Base-by-base conservation (phyloP, 202 grass and related monocot species). In the Cymbopogon flexuosus region DNA sequence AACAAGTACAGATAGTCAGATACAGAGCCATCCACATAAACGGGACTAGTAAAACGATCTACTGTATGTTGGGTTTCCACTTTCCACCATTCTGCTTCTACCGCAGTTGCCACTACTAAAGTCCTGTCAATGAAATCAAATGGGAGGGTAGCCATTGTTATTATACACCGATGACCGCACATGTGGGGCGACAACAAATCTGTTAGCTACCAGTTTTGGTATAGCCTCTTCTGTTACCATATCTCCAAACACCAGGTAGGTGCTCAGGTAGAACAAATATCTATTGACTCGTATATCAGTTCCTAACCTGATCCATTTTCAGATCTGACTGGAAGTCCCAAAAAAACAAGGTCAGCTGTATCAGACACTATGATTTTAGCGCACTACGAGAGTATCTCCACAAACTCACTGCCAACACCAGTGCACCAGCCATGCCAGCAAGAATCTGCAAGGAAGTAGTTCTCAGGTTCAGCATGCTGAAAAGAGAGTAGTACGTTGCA, bases 381-480 rank as follows among this genome's bases (percentile, higher is more conserved):
- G 88, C 7, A 54, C 80, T 89, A 23, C 96, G 89, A 33, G 92
- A 92, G 52, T 93, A 99, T 90, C 96, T 95, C 96, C 92, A 95
- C 65, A 99, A 77, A 87, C 79, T 99, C 70, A 93, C 52, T 14
- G 86, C 90, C 84, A 99, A 73, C 35, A 99, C 90, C 30, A 99
- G 65, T 52, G 90, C 77, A 37, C 90, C 90, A n/a, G 92, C 96
- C n/a, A 88, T 90, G 76, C 86, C 88, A 63, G 66, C 87, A 84
- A 99, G 88, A 83, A 99, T 90, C 96, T 99, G 88, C 79, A 90
- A 88, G 68, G 24, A 68, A 63, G 46, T 15, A 75, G 22, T 87
- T 62, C 14, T n/a, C 65, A 57, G 56, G 54, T n/a, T 81, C 54
- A 67, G 76, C 73, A 62, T 54, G 58, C 31, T 77, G 42, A 70